These are phyloP conservation scores for Penicillium sp. DNA, from an alignment of 2,329 filamentous ascomycete species.

Conservation along the genomic window DNA sequence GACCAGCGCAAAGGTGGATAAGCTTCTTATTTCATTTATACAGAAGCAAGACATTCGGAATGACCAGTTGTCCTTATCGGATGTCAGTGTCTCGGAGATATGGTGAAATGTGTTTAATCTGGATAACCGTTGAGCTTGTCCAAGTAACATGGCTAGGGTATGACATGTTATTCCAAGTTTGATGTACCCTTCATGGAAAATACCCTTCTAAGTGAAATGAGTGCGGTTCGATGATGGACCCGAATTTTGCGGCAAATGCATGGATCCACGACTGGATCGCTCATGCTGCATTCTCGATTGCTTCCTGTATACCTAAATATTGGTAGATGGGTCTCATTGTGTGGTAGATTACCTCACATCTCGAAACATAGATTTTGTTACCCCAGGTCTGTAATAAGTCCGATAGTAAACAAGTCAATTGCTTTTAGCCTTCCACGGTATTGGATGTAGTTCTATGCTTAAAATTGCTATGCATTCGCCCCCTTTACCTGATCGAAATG, in stretches of 20 bases:
- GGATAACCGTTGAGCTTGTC: slow-evolving; percentile 57
- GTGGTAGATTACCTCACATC: neutral
- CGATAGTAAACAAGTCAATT: slow-evolving; percentile 4
- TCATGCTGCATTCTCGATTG: neutral
- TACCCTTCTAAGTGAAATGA: slow-evolving; percentile 7
- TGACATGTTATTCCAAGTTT: neutral
- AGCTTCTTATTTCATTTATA: neutral
- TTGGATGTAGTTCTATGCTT: neutral
- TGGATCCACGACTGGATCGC: neutral
- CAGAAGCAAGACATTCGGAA: neutral
- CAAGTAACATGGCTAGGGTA: slow-evolving; percentile 2
- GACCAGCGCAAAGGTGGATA: slow-evolving; percentile 28
- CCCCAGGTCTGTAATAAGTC: neutral
- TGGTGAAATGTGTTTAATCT: slow-evolving; percentile 9
- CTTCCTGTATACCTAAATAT: neutral
- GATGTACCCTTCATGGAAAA: slow-evolving; percentile 16
- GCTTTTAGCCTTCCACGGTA: neutral
- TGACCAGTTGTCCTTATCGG: neutral
- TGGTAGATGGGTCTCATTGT: neutral
- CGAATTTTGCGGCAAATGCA: neutral
- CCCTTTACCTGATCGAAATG: neutral
- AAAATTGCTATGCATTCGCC: neutral
- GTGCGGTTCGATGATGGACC: neutral
- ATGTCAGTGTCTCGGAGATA: neutral
- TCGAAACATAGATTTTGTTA: neutral